phyloP scores from a whole-genome alignment of 1,284 basidiomycete species.

The Albatrellus sp. region DNA sequence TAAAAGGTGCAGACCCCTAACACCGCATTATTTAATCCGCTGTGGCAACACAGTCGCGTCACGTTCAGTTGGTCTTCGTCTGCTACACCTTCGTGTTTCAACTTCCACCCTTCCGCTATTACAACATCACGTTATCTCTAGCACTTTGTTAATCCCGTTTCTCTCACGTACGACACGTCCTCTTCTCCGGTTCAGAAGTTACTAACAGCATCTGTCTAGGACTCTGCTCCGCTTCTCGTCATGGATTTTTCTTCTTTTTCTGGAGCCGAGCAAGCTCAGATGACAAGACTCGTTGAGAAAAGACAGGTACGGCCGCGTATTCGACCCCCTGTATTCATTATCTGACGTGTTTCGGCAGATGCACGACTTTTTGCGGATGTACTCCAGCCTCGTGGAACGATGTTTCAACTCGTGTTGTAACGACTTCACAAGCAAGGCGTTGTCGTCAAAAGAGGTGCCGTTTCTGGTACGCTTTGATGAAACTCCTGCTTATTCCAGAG shows the following conservation, averaged over 20 bases:
- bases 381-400: conserved; percentile 91
- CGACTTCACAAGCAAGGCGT: conserved; percentile 92
- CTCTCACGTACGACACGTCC: too few relatives aligned
- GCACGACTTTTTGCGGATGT: conserved; percentile 96
- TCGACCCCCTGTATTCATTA: conserved; percentile 1
- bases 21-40: too few relatives aligned
- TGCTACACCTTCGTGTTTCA: too few relatives aligned
- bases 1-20: too few relatives aligned
- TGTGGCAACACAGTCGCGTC: too few relatives aligned
- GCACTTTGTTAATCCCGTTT: too few relatives aligned
- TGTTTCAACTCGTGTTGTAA: conserved; percentile 94
- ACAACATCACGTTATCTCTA: too few relatives aligned
- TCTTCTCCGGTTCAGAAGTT: too few relatives aligned
- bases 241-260: conserved; percentile 88
- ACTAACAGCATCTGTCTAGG: too few relatives aligned
- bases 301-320: conserved; percentile 59
- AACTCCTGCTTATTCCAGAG: neutral
- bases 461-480: conserved; percentile 6
- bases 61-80: too few relatives aligned
- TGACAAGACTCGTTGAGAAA: conserved; percentile 85
- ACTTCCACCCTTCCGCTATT: too few relatives aligned
- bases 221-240: neutral
- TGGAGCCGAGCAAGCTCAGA: conserved; percentile 79
- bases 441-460: conserved; percentile 85
- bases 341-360: conserved; percentile 51